A percentile compares a stretch with the other conserved stretches of the same genome.
Conservation (phyloP, 2,329 filamentous ascomycete species). For the Diaporthe ampelina region DNA sequence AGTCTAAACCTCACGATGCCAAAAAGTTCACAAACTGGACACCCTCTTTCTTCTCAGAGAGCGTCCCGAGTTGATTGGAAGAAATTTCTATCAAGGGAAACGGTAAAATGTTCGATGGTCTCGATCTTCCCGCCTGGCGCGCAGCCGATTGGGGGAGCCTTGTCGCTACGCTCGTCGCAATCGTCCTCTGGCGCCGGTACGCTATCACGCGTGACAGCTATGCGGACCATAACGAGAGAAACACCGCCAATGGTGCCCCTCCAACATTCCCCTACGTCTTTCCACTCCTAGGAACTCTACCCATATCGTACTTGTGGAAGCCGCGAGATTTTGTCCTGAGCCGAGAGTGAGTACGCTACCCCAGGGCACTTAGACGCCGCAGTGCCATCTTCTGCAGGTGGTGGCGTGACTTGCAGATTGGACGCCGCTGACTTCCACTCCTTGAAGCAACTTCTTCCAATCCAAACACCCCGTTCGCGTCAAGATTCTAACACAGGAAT, state of each 20-base stretch:
- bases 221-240: not conserved
- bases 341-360: not conserved
- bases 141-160: not conserved
- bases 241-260: not conserved
- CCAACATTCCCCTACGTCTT: not conserved
- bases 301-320: not conserved
- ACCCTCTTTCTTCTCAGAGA: not conserved
- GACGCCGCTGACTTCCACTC: not conserved
- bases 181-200: not conserved
- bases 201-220: not conserved
- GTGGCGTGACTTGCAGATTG: not conserved
- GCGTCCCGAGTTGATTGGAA: not conserved
- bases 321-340: not conserved
- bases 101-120: not conserved
- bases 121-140: not conserved
- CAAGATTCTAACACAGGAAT: not conserved
- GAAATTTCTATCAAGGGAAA: not conserved
- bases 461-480: not conserved
- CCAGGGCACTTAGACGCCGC: not conserved
- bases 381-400: not conserved
- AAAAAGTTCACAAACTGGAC: not conserved
- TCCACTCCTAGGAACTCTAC: not conserved
- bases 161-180: not conserved
- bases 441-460: not conserved
- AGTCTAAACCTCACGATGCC: not conserved